A percentile compares a stretch with the other conserved stretches of the same genome.
Evolutionary conservation across 345 rosid genomes (phyloP).

Genomic region (Brassica carinata): DNA sequence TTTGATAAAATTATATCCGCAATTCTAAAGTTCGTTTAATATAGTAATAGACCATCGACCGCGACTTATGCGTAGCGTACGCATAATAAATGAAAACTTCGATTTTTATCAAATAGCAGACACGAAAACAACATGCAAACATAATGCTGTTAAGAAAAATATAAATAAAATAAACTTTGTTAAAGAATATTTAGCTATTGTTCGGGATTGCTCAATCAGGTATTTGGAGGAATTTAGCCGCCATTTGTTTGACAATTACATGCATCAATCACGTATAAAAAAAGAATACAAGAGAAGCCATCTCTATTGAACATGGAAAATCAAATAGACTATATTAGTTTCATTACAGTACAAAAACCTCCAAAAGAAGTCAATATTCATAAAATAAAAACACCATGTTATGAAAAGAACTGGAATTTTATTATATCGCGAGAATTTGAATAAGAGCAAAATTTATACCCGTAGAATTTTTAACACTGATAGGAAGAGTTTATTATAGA

Average conservation of each 20-base stretch:
- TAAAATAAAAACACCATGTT: background rate
- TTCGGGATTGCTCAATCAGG: background rate
- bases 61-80: background rate
- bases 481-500: no score
- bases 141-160: background rate
- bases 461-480: no score
- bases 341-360: background rate
- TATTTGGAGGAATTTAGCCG: background rate
- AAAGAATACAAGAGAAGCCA: background rate
- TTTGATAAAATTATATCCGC: background rate
- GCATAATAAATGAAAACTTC: background rate
- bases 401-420: no score
- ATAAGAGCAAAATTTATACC: no score
- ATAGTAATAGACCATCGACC: background rate
- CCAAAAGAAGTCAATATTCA: background rate
- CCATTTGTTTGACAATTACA: background rate
- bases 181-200: background rate
- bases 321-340: background rate
- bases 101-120: background rate
- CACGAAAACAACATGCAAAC: constrained; percentile 19
- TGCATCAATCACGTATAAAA: background rate
- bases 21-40: background rate
- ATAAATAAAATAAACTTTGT: background rate
- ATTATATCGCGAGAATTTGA: no score
- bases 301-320: background rate